Percentiles rank a stretch among this genome's conserved stretches.
These are phyloP conservation scores for Trichoderma lentiforme DNA, from an alignment of 2,329 filamentous ascomycete species.

Conservation along the genomic window DNA sequence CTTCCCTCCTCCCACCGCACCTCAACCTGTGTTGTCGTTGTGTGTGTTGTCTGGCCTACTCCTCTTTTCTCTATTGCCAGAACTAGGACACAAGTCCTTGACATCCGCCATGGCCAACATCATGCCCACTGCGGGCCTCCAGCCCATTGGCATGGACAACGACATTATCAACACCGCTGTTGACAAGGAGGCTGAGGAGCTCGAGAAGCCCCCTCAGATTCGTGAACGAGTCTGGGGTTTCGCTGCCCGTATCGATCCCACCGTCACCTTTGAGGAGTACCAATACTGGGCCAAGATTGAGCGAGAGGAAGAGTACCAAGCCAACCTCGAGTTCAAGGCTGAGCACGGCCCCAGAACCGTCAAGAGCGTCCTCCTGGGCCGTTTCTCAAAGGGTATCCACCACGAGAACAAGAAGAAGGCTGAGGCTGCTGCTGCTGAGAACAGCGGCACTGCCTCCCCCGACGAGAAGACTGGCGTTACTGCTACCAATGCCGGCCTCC, in stretches of 20 bases:
- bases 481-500: neutral
- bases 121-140: constrained; percentile 7
- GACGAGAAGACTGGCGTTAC: constrained; percentile 1
- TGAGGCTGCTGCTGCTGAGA: neutral
- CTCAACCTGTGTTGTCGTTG: constrained; percentile 1
- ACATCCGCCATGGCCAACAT: neutral
- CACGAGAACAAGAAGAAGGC: constrained; percentile 17
- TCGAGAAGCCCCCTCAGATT: constrained; percentile 14
- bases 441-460: neutral
- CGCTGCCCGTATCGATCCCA: constrained; percentile 10
- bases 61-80: neutral
- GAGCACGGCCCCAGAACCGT: constrained; percentile 2
- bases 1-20: neutral
- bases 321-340: constrained; percentile 7
- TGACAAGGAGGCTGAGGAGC: neutral
- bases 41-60: neutral
- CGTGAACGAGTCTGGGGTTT: constrained; percentile 10
- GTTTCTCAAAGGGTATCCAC: constrained; percentile 14
- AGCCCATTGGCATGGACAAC: neutral
- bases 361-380: neutral
- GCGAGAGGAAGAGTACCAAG: constrained; percentile 10
- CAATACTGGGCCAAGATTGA: constrained; percentile 15
- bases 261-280: constrained; percentile 12
- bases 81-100: neutral
- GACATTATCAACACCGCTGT: constrained; percentile 1